Percentiles rank a stretch among this genome's conserved stretches.
Evolutionary conservation across 768 basidiomycete genomes (phyloP).

Genomic region (Pleurotus djamor): DNA sequence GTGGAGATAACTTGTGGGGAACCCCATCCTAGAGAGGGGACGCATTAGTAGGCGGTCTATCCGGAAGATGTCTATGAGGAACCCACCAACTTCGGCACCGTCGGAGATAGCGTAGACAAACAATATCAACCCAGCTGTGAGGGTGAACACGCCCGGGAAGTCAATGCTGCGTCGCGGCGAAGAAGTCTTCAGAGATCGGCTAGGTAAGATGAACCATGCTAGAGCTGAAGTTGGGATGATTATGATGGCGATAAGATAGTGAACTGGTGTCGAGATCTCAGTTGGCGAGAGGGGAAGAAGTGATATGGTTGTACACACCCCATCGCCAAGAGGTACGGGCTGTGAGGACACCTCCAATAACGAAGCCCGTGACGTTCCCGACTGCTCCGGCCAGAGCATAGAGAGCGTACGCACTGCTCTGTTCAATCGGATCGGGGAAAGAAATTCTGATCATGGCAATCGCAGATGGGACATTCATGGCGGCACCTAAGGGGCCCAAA

Average conservation of each 20-base stretch:
- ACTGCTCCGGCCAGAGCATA: conserved; percentile 43
- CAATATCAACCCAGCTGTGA: conserved; percentile 20
- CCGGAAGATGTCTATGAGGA: background rate
- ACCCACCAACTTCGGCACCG: conserved; percentile 27
- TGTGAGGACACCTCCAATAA: conserved; percentile 38
- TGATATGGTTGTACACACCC: conserved; percentile 15
- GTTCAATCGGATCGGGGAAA: conserved; percentile 41
- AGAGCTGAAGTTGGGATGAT: conserved; percentile 13
- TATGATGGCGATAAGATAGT: conserved; percentile 41
- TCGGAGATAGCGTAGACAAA: conserved; percentile 35
- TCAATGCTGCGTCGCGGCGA: conserved; percentile 11
- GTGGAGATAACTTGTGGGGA: conserved; percentile 37
- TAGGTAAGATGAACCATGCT: conserved; percentile 12
- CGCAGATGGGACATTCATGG: conserved; percentile 44
- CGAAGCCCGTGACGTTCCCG: conserved; percentile 37
- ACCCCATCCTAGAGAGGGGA: conserved; percentile 38
- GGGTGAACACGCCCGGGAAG: conserved; percentile 11
- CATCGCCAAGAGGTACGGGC: conserved; percentile 36
- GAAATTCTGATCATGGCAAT: conserved; percentile 35
- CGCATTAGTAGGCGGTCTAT: background rate
- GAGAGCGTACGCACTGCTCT: conserved; percentile 39
- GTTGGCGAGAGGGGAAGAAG: background rate
- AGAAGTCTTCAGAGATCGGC: background rate
- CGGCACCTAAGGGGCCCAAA: conserved; percentile 23
- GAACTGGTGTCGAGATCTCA: conserved; percentile 18